Evolutionary conservation across 371 early-diverging fungal genomes (phyloP).

Genomic region (Mucor racemosus): DNA sequence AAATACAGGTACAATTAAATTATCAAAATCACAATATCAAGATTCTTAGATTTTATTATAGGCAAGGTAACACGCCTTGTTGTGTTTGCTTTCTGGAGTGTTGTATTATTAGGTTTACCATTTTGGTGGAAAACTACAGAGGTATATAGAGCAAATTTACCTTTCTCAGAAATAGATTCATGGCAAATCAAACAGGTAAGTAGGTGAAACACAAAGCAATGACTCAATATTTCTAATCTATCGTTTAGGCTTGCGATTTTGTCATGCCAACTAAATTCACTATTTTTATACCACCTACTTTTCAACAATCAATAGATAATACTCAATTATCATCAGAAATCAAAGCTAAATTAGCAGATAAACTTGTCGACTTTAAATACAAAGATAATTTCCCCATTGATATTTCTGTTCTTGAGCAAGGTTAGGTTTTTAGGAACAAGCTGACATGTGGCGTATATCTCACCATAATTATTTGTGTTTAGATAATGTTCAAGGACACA

Average conservation of each 20-base stretch:
- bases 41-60: not conserved
- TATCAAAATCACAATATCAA: not conserved
- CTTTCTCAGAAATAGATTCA: slow-evolving; percentile 66
- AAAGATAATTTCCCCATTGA: slow-evolving; percentile 21
- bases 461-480: not conserved
- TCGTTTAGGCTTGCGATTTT: slow-evolving; percentile 32
- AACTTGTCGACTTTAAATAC: slow-evolving; percentile 3
- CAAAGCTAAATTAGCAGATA: not conserved
- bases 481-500: not conserved
- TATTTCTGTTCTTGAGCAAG: slow-evolving; percentile 6
- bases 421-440: not conserved
- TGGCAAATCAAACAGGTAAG: slow-evolving; percentile 64
- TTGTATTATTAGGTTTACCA: slow-evolving; percentile 79
- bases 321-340: slow-evolving; percentile 12
- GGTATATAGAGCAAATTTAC: slow-evolving; percentile 87
- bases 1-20: slow-evolving; percentile 4
- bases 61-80: slow-evolving; percentile 45
- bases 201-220: not conserved
- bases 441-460: not conserved
- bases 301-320: not conserved
- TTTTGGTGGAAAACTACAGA: slow-evolving; percentile 94
- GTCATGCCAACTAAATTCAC: slow-evolving; percentile 30
- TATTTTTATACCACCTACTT: slow-evolving; percentile 21
- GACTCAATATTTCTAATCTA: not conserved
- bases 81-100: slow-evolving; percentile 61